These are phyloP conservation scores for Yarrowia sp. DNA, from an alignment of 805 yeast species.

Conservation along the genomic window DNA sequence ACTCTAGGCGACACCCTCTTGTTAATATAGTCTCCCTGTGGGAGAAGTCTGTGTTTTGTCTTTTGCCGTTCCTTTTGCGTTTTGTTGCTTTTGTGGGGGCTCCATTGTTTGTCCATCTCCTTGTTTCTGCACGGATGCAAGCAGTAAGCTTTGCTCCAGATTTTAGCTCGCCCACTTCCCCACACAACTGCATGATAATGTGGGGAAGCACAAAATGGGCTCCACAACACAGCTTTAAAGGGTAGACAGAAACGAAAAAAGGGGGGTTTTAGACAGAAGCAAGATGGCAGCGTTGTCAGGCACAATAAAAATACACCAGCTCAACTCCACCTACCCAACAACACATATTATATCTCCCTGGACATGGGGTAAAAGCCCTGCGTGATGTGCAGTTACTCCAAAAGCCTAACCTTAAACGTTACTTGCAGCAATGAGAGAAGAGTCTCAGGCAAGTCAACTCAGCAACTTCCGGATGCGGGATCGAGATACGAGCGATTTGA, in stretches of 20 bases:
- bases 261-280: too few species aligned
- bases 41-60: background rate
- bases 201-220: constrained; percentile 8
- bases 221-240: background rate
- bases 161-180: constrained; percentile 18
- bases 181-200: constrained; percentile 23
- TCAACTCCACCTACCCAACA: background rate
- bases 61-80: too few species aligned
- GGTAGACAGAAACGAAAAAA: too few species aligned
- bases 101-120: background rate
- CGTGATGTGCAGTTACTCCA: constrained; percentile 12
- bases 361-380: constrained; percentile 21
- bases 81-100: constrained; percentile 1
- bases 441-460: background rate
- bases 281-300: too few species aligned
- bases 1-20: constrained; percentile 10
- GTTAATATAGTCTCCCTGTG: background rate
- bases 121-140: background rate
- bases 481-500: background rate
- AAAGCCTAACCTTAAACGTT: background rate
- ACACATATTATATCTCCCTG: background rate
- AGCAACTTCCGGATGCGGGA: constrained; percentile 23
- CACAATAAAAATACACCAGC: background rate
- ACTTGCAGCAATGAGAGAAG: background rate
- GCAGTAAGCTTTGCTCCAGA: background rate